Evolutionary conservation across 2,329 filamentous ascomycete genomes (phyloP), one percentile per base, ranked within the genome.

Genomic region (Elsinoe ampelina): DNA sequence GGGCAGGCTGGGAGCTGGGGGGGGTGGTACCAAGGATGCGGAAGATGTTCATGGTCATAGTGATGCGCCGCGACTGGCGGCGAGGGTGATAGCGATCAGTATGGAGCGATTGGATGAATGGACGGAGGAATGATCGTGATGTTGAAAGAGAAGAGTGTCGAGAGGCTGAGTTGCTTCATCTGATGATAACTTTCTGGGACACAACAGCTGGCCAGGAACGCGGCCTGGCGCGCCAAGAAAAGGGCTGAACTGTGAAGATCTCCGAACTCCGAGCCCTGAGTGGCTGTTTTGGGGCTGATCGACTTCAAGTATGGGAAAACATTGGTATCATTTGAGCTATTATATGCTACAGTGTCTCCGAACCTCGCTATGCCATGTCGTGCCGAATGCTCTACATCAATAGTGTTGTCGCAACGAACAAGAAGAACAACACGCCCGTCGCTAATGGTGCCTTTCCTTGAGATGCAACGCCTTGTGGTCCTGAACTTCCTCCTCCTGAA

Each of bases 11-110:
- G 38, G 17, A 55, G 39, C 26, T 50, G 58, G 10, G 42, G 17
- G 58, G 63, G 77, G 60, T 74, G 77, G 60, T 74, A 86, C 84
- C 84, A 68, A 82, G 68, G 66, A 87, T 73, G 67, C 84, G 74
- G 75, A 87, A 87, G 69, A 86, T 74, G 74, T 87, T 87, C 83
- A 87, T 86, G 47, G 51, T 61, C 36, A 51, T 56, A 41, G 20
- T 42, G 34, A 22, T 38, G 22, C 15, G 54, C 54, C 42, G 54
- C 39, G 36, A 34, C 22, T 15, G 17, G 54, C 54, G 54, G 42
- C 54, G 42, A 39, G 17, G 17, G 48, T 15, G 34, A 35, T 11
- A 15, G 48, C 48, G 48, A 39, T 52, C 48, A 52, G 48, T 15
- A 52, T 52, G 19, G 32, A 11, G 12, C 34, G 32, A 13, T 39